These are phyloP conservation scores for Penicillium coprophilum DNA, from an alignment of 495 filamentous ascomycete species.

Conservation along the genomic window DNA sequence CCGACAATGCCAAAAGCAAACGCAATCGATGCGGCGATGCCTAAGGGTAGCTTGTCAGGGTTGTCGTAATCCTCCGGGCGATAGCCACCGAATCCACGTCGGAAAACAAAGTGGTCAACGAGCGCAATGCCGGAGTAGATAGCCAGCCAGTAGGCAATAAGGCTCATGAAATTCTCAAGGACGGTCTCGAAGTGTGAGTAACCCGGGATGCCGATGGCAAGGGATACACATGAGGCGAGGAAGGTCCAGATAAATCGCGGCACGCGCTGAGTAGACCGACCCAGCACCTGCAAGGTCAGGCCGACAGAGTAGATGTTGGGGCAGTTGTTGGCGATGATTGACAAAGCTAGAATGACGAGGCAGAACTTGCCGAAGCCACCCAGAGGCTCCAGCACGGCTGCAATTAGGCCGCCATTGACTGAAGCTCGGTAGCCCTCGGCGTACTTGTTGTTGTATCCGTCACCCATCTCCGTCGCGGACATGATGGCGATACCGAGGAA, in stretches of 20 bases:
- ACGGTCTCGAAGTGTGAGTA: constrained; percentile 71
- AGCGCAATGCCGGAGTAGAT: constrained; percentile 76
- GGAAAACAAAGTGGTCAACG: constrained; percentile 76
- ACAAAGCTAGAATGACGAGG: constrained; percentile 73
- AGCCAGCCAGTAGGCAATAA: constrained; percentile 81
- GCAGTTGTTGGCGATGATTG: constrained; percentile 82
- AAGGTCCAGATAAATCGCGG: constrained; percentile 79
- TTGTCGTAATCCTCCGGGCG: constrained; percentile 59
- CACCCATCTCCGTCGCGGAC: constrained; percentile 54
- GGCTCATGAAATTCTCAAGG: constrained; percentile 75
- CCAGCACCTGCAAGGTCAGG: constrained; percentile 71
- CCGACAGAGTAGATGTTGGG: constrained; percentile 87
- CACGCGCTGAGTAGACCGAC: constrained; percentile 61
- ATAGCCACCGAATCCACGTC: constrained; percentile 64
- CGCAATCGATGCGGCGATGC: constrained; percentile 66
- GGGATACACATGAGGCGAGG: constrained; percentile 64
- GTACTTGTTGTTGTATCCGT: constrained; percentile 55
- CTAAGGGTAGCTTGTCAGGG: constrained; percentile 61
- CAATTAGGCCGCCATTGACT: constrained; percentile 70
- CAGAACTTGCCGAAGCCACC: constrained; percentile 83
- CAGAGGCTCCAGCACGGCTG: constrained; percentile 62
- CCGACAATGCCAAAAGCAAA: constrained; percentile 71
- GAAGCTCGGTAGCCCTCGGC: constrained; percentile 57
- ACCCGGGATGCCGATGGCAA: constrained; percentile 75
- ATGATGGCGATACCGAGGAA: constrained; percentile 75